A percentile compares a stretch with the other conserved stretches of the same genome.
Conservation (phyloP, 306 rosid genomes). For the Fragaria nilgerrensis region DNA sequence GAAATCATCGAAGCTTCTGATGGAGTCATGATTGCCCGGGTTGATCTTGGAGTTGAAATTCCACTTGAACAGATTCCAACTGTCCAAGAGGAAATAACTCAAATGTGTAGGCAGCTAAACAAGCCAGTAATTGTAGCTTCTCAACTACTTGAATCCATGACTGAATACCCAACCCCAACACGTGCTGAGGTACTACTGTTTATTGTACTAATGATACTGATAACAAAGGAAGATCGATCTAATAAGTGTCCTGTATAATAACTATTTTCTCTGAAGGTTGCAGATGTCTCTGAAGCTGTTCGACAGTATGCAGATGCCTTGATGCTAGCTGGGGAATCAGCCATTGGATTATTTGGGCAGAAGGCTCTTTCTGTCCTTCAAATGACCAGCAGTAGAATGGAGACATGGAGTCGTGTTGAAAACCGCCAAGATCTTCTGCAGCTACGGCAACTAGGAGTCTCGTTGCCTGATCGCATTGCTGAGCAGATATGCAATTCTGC, state of each 20-base stretch:
- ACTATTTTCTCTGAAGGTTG: constrained; percentile 51
- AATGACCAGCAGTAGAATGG: constrained; percentile 73
- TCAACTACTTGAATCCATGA: constrained; percentile 92
- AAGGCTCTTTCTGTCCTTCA: constrained; percentile 78
- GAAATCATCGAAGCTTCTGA: constrained; percentile 76
- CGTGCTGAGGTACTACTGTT: constrained; percentile 68
- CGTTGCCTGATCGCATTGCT: constrained; percentile 64
- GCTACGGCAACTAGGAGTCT: constrained; percentile 57
- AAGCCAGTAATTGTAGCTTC: constrained; percentile 93
- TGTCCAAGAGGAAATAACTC: constrained; percentile 64
- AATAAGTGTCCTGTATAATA: neutral
- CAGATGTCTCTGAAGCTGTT: constrained; percentile 90
- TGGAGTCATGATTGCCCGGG: constrained; percentile 92
- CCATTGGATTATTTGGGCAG: constrained; percentile 69
- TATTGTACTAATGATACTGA: neutral
- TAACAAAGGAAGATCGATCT: neutral
- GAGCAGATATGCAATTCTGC: constrained; percentile 86
- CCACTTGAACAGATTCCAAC: constrained; percentile 87
- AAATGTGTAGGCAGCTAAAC: constrained; percentile 71
- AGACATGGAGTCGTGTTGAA: constrained; percentile 71
- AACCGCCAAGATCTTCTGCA: constrained; percentile 44
- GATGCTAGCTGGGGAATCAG: constrained; percentile 90
- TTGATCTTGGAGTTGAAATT: constrained; percentile 87
- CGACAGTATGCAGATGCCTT: constrained; percentile 83
- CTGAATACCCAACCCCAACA: constrained; percentile 96